A percentile compares a stretch with the other conserved stretches of the same genome.
Evolutionary conservation across 805 yeast genomes (phyloP).

Genomic region (Cyberlindnera suaveolens): DNA sequence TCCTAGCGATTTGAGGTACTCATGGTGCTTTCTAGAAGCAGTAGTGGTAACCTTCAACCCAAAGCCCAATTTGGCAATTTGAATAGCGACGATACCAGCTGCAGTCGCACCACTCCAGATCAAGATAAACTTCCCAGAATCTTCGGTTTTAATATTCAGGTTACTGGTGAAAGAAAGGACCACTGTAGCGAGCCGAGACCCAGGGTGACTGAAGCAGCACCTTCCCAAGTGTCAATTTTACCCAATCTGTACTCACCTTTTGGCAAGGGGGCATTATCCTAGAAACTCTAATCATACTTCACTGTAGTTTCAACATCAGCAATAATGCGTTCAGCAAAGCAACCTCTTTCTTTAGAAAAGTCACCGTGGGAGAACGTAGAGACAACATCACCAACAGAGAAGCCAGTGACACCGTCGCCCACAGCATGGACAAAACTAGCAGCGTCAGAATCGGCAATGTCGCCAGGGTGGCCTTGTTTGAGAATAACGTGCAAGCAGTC

Average conservation of each 20-base stretch:
- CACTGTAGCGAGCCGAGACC: slow-evolving; percentile 35
- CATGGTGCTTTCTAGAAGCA: slow-evolving; percentile 43
- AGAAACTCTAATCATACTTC: slow-evolving; percentile 12
- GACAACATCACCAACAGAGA: slow-evolving; percentile 52
- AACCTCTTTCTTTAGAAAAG: slow-evolving; percentile 41
- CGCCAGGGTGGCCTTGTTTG: slow-evolving; percentile 38
- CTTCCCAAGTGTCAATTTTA: slow-evolving; percentile 46
- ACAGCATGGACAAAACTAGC: slow-evolving; percentile 51
- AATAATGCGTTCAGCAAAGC: slow-evolving; percentile 47
- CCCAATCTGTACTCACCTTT: slow-evolving; percentile 30
- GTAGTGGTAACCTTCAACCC: slow-evolving; percentile 41
- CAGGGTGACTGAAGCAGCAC: slow-evolving; percentile 46
- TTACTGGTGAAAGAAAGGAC: slow-evolving; percentile 46
- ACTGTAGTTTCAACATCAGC: slow-evolving; percentile 37
- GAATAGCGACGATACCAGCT: slow-evolving; percentile 52
- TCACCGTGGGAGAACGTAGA: slow-evolving; percentile 52
- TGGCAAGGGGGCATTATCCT: slow-evolving; percentile 13
- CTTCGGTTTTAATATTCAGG: slow-evolving; percentile 36
- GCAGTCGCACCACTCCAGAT: slow-evolving; percentile 70
- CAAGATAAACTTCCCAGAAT: slow-evolving; percentile 34
- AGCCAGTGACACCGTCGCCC: slow-evolving; percentile 35
- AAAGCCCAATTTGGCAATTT: slow-evolving; percentile 43
- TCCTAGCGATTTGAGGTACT: slow-evolving; percentile 37
- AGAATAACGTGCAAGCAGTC: slow-evolving; percentile 57
- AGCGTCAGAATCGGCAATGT: slow-evolving; percentile 53